phyloP scores from a whole-genome alignment of 192 early-diverging fungal species.

The Coemansia sp. region DNA sequence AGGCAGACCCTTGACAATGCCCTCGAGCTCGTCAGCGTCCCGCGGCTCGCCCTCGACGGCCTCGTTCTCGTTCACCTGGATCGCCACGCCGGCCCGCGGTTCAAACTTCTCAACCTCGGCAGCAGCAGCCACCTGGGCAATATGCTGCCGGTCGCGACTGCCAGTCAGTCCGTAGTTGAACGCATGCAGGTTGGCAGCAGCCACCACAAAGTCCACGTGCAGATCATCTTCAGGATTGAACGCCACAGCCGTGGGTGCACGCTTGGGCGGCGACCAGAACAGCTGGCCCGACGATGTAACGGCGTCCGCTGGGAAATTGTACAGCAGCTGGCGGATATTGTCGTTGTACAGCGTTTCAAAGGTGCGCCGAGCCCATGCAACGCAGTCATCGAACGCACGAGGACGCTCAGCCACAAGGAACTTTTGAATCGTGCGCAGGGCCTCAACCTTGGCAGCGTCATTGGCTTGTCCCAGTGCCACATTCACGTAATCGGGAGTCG shows the following conservation, averaged over 20 bases:
- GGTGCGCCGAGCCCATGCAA: conserved; percentile 85
- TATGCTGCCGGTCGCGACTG: conserved; percentile 68
- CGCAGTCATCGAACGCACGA: conserved; percentile 85
- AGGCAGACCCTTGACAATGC: conserved; percentile 68
- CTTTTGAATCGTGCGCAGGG: conserved; percentile 69
- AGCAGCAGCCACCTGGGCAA: conserved; percentile 58
- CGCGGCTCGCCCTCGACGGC: conserved; percentile 51
- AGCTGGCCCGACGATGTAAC: conserved; percentile 80
- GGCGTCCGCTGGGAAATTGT: conserved; percentile 95
- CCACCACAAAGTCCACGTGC: conserved; percentile 89
- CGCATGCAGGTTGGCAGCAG: conserved; percentile 91
- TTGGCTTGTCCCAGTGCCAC: conserved; percentile 67
- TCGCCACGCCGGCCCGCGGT: conserved; percentile 92
- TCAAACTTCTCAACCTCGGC: conserved; percentile 77
- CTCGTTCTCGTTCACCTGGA: conserved; percentile 93
- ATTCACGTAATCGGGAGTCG: conserved; percentile 81
- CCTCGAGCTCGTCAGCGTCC: conserved; percentile 57
- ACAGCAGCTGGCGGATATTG: conserved; percentile 90
- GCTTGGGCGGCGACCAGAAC: conserved; percentile 98
- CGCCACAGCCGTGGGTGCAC: conserved; percentile 77
- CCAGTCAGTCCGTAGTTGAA: conserved; percentile 95
- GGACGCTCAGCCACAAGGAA: conserved; percentile 80
- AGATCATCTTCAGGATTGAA: conserved; percentile 69
- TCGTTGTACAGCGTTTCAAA: conserved; percentile 95
- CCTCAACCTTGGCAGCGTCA: conserved; percentile 70